These are phyloP conservation scores for Pseudomassariella vexata DNA, from an alignment of 2,329 filamentous ascomycete genomes.

Conservation along the genomic window DNA sequence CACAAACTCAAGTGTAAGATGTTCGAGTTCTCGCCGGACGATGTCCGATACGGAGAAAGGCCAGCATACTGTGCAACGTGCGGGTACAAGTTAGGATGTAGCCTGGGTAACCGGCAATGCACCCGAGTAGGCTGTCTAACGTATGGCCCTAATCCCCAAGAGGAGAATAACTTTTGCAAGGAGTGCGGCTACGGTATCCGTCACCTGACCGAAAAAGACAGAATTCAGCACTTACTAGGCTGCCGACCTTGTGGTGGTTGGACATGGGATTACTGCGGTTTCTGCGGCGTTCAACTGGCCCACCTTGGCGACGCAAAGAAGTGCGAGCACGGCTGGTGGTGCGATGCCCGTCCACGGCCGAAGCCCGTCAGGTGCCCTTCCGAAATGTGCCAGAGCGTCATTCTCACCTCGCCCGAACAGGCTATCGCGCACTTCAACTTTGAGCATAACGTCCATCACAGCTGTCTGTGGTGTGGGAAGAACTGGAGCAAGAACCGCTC, in stretches of 20 bases:
- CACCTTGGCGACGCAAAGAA: neutral
- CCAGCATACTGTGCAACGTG: slow-evolving; percentile 1
- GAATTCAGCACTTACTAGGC: neutral
- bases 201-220: neutral
- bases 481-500: neutral
- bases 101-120: no score
- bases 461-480: slow-evolving; percentile 5
- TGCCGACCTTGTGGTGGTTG: slow-evolving; percentile 1
- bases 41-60: neutral
- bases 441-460: neutral
- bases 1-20: neutral
- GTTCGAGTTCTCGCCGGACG: neutral
- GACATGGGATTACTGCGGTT: slow-evolving; percentile 1
- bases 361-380: neutral
- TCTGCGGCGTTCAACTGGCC: slow-evolving; percentile 2
- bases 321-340: slow-evolving; percentile 1
- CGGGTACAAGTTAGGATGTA: no score
- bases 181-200: no score
- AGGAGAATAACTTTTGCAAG: no score
- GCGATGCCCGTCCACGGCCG: slow-evolving; percentile 1
- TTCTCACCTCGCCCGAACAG: slow-evolving; percentile 1
- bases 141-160: no score
- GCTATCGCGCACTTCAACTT: neutral
- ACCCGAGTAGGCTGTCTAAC: no score
- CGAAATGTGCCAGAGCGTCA: neutral